Evolutionary conservation across 495 filamentous ascomycete species (phyloP).

Genomic region (Penicillium macrosclerotiorum): DNA sequence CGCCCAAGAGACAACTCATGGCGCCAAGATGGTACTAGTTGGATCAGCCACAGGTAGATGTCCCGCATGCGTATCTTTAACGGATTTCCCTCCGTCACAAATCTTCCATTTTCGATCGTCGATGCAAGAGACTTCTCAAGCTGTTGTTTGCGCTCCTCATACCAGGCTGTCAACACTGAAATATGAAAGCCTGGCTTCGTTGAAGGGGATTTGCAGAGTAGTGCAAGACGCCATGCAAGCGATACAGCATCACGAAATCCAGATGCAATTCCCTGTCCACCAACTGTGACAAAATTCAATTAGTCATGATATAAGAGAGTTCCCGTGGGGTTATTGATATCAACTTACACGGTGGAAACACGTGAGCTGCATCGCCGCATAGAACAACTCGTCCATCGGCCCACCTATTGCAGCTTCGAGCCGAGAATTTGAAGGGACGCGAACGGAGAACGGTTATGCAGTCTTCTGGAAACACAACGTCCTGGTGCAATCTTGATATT

Average conservation of each 20-base stretch:
- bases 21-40: constrained; percentile 30
- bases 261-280: constrained; percentile 51
- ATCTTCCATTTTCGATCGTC: constrained; percentile 34
- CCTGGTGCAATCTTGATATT: constrained; percentile 14
- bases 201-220: constrained; percentile 24
- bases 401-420: constrained; percentile 51
- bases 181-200: constrained; percentile 11
- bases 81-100: constrained; percentile 25
- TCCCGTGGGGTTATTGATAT: too few species aligned
- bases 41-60: constrained; percentile 29
- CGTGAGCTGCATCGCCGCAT: constrained; percentile 53
- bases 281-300: constrained; percentile 31
- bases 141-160: constrained; percentile 39
- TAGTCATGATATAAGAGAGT: not conserved
- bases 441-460: constrained; percentile 48
- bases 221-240: constrained; percentile 47
- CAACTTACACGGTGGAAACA: constrained; percentile 51
- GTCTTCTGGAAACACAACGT: constrained; percentile 43
- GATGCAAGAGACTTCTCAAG: constrained; percentile 30
- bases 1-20: constrained; percentile 27
- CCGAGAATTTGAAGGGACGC: constrained; percentile 45
- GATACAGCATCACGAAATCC: constrained; percentile 34
- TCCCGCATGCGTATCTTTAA: constrained; percentile 31
- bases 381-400: constrained; percentile 41
- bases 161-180: constrained; percentile 29